These are phyloP conservation scores for Vicia villosa DNA, from an alignment of 306 rosid species.

Conservation along the genomic window DNA sequence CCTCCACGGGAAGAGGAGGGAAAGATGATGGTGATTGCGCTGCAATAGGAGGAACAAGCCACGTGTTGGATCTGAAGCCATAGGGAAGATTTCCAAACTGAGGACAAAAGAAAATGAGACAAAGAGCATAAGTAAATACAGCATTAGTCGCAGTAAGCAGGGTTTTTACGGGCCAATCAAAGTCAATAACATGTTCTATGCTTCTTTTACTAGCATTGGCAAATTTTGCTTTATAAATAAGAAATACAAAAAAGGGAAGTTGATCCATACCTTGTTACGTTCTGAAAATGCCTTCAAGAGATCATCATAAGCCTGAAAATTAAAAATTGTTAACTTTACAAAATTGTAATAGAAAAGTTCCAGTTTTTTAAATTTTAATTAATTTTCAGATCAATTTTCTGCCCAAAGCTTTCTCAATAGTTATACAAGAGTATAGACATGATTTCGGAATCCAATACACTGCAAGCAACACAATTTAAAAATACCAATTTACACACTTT, in stretches of 20 bases:
- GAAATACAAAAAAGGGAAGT: slow-evolving; percentile 11
- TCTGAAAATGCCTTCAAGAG: slow-evolving; percentile 86
- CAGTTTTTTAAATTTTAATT: neutral
- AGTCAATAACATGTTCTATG: neutral
- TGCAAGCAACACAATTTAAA: neutral
- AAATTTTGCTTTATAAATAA: neutral
- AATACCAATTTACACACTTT: neutral
- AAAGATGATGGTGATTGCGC: slow-evolving; percentile 70
- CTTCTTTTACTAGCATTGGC: slow-evolving; percentile 13
- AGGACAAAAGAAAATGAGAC: slow-evolving; percentile 27
- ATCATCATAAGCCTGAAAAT: slow-evolving; percentile 77
- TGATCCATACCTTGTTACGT: slow-evolving; percentile 75
- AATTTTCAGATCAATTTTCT: neutral
- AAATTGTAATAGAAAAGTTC: neutral
- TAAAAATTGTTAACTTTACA: neutral
- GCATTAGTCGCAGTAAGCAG: slow-evolving; percentile 5
- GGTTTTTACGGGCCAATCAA: slow-evolving; percentile 8
- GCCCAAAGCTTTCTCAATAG: slow-evolving; percentile 4
- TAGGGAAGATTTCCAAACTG: slow-evolving; percentile 98
- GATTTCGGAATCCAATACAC: neutral
- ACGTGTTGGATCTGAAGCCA: slow-evolving; percentile 94
- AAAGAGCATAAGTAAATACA: slow-evolving; percentile 19
- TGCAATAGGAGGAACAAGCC: slow-evolving; percentile 93
- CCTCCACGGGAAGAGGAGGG: slow-evolving; percentile 85
- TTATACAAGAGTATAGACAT: neutral